Evolutionary conservation across 2,329 filamentous ascomycete genomes (phyloP).

Genomic region (Curvularia lunata): DNA sequence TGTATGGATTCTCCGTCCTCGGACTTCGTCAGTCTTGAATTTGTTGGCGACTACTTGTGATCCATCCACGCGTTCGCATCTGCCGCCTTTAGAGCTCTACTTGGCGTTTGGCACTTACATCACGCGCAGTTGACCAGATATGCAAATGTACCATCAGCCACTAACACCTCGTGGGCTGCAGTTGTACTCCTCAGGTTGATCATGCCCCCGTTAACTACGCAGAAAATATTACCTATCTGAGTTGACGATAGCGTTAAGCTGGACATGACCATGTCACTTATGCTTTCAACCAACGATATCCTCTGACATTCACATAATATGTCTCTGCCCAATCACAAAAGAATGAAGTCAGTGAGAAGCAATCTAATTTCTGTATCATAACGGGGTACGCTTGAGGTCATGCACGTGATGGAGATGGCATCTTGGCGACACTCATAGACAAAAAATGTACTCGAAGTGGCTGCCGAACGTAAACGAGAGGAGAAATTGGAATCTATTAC

Average conservation of each 20-base stretch:
- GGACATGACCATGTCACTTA: background rate
- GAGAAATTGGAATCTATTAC: background rate
- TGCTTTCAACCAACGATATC: too few species aligned
- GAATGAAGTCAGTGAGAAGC: too few species aligned
- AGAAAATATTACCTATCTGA: background rate
- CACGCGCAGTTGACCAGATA: constrained; percentile 1
- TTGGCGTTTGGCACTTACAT: constrained; percentile 7
- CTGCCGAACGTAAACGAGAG: background rate
- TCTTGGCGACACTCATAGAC: too few species aligned
- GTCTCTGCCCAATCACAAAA: background rate
- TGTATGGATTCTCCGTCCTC: constrained; percentile 3
- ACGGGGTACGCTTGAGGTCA: background rate
- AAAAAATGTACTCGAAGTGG: background rate
- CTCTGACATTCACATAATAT: too few species aligned
- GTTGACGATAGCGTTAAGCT: background rate
- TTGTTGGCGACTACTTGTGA: constrained; percentile 37
- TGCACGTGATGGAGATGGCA: background rate
- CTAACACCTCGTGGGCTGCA: background rate
- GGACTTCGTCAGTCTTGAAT: constrained; percentile 6
- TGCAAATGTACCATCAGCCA: background rate
- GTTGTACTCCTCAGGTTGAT: background rate
- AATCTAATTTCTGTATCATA: background rate
- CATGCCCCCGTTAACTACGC: too few species aligned
- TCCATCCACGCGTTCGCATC: constrained; percentile 34
- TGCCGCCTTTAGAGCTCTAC: background rate